Conservation (phyloP, 257 asterid species). For the Solanum etuberosum region DNA sequence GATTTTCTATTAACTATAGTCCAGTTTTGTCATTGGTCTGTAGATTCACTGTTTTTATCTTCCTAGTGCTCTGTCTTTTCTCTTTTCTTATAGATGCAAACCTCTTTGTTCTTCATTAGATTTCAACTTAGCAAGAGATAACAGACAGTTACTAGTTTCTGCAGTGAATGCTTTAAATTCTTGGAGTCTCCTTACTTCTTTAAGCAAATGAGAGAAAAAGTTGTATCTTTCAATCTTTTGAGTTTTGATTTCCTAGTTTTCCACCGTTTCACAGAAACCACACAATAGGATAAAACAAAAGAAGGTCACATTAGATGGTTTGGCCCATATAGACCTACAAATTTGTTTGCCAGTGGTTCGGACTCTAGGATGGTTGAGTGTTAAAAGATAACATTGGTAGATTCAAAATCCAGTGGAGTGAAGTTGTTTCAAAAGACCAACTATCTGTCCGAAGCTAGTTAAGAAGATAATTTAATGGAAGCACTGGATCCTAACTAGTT, state of each 20-base stretch:
- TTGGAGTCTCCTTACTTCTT: not conserved
- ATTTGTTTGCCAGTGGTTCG: not conserved
- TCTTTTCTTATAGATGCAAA: not conserved
- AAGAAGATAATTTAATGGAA: not conserved
- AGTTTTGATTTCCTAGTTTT: not conserved
- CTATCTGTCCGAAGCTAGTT: not conserved
- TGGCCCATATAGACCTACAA: not conserved
- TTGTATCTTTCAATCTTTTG: not conserved
- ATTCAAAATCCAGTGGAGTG: not conserved
- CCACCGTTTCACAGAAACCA: not conserved
- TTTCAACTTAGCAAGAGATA: not conserved
- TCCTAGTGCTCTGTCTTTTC: not conserved
- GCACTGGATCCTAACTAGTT: not conserved
- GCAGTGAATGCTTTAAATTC: not conserved
- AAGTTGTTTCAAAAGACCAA: not conserved
- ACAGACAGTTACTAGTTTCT: not conserved
- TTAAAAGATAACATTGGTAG: not conserved
- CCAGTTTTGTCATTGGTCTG: not conserved
- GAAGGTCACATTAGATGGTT: not conserved
- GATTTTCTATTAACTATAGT: not conserved
- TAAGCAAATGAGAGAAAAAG: not conserved
- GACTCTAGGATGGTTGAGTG: not conserved
- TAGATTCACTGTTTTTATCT: not conserved
- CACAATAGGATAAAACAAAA: not conserved
- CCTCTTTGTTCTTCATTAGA: not conserved